Evolutionary conservation across 2,329 filamentous ascomycete species (phyloP).

Genomic region (Aulographum hederae): DNA sequence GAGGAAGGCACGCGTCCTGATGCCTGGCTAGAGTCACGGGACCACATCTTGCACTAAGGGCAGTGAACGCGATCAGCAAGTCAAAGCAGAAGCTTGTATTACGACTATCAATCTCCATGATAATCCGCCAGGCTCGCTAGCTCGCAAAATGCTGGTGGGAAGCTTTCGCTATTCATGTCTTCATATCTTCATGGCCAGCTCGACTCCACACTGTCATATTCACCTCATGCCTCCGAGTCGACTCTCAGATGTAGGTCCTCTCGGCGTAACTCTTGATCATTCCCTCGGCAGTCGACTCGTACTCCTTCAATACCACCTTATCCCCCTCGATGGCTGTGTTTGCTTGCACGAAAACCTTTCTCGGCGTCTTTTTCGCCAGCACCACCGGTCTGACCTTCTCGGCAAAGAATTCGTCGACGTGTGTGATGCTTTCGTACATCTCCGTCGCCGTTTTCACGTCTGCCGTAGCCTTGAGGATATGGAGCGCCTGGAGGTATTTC

Average conservation of each 20-base stretch:
- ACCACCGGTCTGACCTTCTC: constrained; percentile 61
- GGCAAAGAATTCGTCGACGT: constrained; percentile 73
- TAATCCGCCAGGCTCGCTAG: no score
- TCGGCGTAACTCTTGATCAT: constrained; percentile 55
- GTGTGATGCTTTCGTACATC: constrained; percentile 71
- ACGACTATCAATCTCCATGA: no score
- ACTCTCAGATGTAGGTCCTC: constrained; percentile 6
- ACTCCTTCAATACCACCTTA: constrained; percentile 64
- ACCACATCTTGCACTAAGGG: no score
- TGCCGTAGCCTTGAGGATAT: constrained; percentile 82
- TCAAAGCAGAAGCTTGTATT: no score
- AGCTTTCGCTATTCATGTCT: no score
- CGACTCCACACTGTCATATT: no score
- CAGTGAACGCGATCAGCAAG: no score
- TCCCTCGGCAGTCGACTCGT: constrained; percentile 62
- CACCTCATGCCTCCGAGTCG: no score
- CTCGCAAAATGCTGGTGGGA: no score
- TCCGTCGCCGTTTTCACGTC: constrained; percentile 60
- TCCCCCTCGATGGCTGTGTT: constrained; percentile 58
- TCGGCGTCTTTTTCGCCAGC: constrained; percentile 59
- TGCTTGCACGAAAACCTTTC: constrained; percentile 85
- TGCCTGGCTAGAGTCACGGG: no score
- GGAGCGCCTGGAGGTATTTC: constrained; percentile 74
- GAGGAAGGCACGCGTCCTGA: no score
- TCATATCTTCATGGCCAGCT: no score